These are phyloP conservation scores for Coemansia sp. DNA, from an alignment of 192 early-diverging fungal genomes.

Conservation along the genomic window DNA sequence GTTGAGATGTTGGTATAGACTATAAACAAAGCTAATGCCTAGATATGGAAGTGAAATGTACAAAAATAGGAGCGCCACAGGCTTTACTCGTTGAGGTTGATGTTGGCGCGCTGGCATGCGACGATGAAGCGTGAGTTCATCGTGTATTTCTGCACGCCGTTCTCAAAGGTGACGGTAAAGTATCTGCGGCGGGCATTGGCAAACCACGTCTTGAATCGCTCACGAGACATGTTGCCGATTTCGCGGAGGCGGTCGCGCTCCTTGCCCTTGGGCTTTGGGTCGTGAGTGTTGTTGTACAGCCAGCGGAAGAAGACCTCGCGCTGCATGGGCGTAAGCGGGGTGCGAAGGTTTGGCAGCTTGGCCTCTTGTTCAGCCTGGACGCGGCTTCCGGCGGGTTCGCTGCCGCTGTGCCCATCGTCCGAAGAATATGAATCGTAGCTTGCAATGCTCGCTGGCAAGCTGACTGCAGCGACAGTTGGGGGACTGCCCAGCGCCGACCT, in stretches of 20 bases:
- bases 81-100: conserved; percentile 29
- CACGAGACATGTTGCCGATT: conserved; percentile 50
- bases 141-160: conserved; percentile 39
- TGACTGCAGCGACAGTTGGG: neutral
- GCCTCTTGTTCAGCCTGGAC: neutral
- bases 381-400: neutral
- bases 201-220: conserved; percentile 58
- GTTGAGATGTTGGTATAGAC: neutral
- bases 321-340: conserved; percentile 37
- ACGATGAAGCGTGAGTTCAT: conserved; percentile 41
- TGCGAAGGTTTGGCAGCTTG: conserved; percentile 18
- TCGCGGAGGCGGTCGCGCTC: conserved; percentile 46
- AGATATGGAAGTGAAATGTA: neutral
- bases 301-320: conserved; percentile 42
- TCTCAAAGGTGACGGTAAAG: conserved; percentile 20
- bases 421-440: conserved; percentile 5
- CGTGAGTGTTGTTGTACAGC: conserved; percentile 39
- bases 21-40: neutral
- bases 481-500: conserved; percentile 8
- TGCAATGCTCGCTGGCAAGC: neutral
- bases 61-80: neutral
- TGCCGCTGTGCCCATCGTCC: conserved; percentile 24
- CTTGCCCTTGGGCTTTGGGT: conserved; percentile 55
- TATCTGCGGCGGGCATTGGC: conserved; percentile 57
- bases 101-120: conserved; percentile 44